A percentile compares a stretch with the other conserved stretches of the same genome.
phyloP scores from a whole-genome alignment of 768 basidiomycete species.

The Clathrus columnatus region DNA sequence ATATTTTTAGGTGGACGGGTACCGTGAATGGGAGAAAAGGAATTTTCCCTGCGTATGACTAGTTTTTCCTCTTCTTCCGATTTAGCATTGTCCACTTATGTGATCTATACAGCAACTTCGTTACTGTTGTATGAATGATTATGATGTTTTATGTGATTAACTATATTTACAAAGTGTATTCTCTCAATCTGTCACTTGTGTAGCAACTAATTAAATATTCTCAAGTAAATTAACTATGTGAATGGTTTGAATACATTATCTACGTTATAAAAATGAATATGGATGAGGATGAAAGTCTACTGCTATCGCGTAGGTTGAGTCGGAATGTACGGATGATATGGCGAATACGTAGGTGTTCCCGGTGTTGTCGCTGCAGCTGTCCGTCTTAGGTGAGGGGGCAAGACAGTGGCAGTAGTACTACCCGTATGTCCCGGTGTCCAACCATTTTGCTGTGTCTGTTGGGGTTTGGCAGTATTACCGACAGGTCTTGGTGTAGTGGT shows the following conservation, averaged over 20 bases:
- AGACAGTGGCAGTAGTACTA: constrained; percentile 1
- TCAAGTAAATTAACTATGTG: background rate
- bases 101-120: constrained; percentile 4
- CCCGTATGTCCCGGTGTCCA: constrained; percentile 8
- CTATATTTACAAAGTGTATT: background rate
- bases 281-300: background rate
- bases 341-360: constrained; percentile 3
- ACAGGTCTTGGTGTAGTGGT: constrained; percentile 1
- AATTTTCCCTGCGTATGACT: constrained; percentile 56
- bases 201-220: background rate
- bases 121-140: background rate
- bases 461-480: constrained; percentile 10
- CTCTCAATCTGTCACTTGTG: background rate
- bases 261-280: no score
- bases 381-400: constrained; percentile 8
- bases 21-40: constrained; percentile 50
- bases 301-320: background rate
- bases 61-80: background rate
- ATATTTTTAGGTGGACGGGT: constrained; percentile 63
- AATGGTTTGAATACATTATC: no score
- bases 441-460: constrained; percentile 8
- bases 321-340: constrained; percentile 6
- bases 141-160: background rate
- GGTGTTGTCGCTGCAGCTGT: constrained; percentile 5
- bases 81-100: background rate